Evolutionary conservation across 345 rosid species (phyloP), one percentile per base, ranked within the genome.

Genomic region (Salix exigua): DNA sequence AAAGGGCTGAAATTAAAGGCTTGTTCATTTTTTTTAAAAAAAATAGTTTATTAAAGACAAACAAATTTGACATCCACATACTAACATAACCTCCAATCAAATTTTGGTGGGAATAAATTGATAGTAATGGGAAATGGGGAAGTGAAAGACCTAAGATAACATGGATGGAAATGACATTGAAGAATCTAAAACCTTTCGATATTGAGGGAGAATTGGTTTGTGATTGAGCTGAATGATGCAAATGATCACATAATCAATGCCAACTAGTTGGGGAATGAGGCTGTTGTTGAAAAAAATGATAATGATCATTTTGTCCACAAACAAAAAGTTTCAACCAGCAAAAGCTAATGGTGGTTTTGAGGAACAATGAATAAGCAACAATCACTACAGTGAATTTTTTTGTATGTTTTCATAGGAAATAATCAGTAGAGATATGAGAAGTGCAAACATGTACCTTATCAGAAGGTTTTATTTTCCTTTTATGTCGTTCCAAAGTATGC

Each of bases 401-500:
- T 46, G 51, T 46, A 46, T 1, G 18, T n/a, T n/a, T n/a, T n/a
- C n/a, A n/a, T n/a, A n/a, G n/a, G n/a, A n/a, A n/a, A n/a, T n/a
- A n/a, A n/a, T n/a, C 64, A 58, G 4, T 42, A 12, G 14, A 42
- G 46, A 42, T 42, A 11, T 11, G 53, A 40, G 11, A 70, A 48
- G 38, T 42, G 65, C 6, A 53, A 38, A 26, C 17, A 21, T 40
- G 48, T 61, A 79, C 82, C 81, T 73, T 67, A 21, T 76, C 75
- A 33, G 33, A 42, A 48, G 73, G 46, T 21, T 42, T 66, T 58
- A 5, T 38, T 68, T 79, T 79, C 73, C 33, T 78, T 73, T 80
- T 82, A 61, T 12, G 72, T 6, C 23, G 70, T 13, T 72, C 64
- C 25, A 66, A 69, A n/a, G 46, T 53, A 51, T 68, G 76, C 55